A percentile compares a stretch with the other conserved stretches of the same genome.
These are phyloP conservation scores for Candolleomyces efflorescens DNA, from an alignment of 768 basidiomycete genomes.

Conservation along the genomic window DNA sequence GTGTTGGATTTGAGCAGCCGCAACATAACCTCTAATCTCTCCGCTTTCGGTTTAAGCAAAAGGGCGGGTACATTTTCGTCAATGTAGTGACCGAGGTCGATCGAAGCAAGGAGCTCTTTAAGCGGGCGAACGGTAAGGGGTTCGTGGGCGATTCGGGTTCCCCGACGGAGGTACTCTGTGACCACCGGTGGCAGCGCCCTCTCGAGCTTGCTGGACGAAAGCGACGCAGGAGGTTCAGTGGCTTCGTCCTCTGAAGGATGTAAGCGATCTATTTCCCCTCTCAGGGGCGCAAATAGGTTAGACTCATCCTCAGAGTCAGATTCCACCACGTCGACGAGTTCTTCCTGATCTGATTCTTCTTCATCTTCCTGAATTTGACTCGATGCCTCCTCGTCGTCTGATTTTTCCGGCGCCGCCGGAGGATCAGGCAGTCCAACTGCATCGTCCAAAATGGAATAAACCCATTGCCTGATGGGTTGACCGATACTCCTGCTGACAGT, in stretches of 20 bases:
- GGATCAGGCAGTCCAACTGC: slow-evolving; percentile 54
- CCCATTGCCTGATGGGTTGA: slow-evolving; percentile 58
- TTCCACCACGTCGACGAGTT: slow-evolving; percentile 68
- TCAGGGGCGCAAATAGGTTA: slow-evolving; percentile 56
- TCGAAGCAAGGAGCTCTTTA: slow-evolving; percentile 39
- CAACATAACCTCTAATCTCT: slow-evolving; percentile 54
- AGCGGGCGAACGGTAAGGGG: slow-evolving; percentile 49
- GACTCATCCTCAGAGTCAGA: slow-evolving; percentile 37
- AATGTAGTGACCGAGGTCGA: slow-evolving; percentile 30
- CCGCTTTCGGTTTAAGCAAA: slow-evolving; percentile 43
- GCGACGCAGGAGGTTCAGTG: slow-evolving; percentile 28
- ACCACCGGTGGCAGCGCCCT: slow-evolving; percentile 23
- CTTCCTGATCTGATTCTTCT: slow-evolving; percentile 40
- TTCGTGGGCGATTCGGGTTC: slow-evolving; percentile 59
- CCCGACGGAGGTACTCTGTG: slow-evolving; percentile 65
- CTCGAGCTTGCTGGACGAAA: slow-evolving; percentile 25
- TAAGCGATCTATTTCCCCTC: slow-evolving; percentile 60
- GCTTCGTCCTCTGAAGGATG: slow-evolving; percentile 36
- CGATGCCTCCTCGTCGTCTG: background rate
- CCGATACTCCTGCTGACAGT: slow-evolving; percentile 61
- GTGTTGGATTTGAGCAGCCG: slow-evolving; percentile 52
- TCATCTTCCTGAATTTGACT: slow-evolving; percentile 11
- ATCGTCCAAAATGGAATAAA: slow-evolving; percentile 65
- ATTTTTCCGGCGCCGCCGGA: background rate
- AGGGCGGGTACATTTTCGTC: slow-evolving; percentile 36